Conservation (phyloP, 73 alveolate genomes). For the Durusdinium trenchii region DNA sequence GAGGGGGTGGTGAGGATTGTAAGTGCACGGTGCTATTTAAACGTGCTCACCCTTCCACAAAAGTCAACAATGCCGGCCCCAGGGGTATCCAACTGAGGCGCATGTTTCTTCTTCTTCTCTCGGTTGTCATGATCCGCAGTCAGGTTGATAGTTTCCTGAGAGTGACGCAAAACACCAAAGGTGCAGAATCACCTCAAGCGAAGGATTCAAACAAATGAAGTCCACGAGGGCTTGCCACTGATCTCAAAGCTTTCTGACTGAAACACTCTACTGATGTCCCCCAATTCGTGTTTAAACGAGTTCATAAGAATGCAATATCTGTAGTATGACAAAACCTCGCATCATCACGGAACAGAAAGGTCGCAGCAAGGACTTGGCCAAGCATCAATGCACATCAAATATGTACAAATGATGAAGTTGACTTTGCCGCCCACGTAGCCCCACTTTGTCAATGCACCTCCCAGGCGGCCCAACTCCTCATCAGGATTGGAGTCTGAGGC, state of each 20-base stretch:
- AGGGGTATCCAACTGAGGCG: too few species aligned
- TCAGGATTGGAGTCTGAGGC: background rate
- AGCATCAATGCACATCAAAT: slow-evolving; percentile 66
- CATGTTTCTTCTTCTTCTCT: too few species aligned
- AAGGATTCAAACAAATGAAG: too few species aligned
- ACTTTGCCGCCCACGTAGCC: slow-evolving; percentile 81
- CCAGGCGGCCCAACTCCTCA: slow-evolving; percentile 52
- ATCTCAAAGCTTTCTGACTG: background rate
- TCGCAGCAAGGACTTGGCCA: background rate
- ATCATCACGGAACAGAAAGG: too few species aligned
- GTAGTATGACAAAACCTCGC: too few species aligned
- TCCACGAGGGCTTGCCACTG: too few species aligned
- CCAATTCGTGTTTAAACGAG: too few species aligned
- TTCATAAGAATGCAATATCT: too few species aligned
- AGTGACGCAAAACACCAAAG: background rate
- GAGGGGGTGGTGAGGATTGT: too few species aligned
- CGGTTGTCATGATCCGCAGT: slow-evolving; percentile 76
- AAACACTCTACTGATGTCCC: background rate
- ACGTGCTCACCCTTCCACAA: too few species aligned
- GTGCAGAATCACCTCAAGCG: background rate
- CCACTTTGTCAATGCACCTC: slow-evolving; percentile 61
- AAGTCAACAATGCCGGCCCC: too few species aligned
- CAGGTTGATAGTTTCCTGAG: slow-evolving; percentile 55
- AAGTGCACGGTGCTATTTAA: too few species aligned
- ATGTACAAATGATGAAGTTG: slow-evolving; percentile 69